Evolutionary conservation across 2,329 filamentous ascomycete genomes (phyloP).

Genomic region (Scleromitrula shiraiana): DNA sequence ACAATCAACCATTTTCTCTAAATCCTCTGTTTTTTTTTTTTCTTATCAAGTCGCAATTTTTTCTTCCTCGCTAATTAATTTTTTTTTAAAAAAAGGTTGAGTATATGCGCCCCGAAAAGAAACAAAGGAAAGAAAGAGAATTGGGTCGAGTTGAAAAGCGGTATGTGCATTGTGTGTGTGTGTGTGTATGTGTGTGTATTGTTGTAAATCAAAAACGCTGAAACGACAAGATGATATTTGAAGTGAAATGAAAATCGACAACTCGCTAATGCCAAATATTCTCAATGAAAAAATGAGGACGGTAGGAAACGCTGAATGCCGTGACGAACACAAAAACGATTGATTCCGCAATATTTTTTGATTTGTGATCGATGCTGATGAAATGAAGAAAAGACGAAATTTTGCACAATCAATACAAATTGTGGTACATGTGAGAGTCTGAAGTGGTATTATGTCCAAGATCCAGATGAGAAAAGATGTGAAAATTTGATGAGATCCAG

Average conservation of each 20-base stretch:
- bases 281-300: conserved; percentile 1
- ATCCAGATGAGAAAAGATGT: background rate
- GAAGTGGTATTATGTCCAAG: conserved; percentile 1
- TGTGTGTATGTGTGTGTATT: conserved; percentile 2
- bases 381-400: background rate
- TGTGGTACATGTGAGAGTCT: conserved; percentile 9
- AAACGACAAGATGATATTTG: conserved; percentile 7
- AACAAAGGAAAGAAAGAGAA: conserved; percentile 8
- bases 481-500: background rate
- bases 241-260: conserved; percentile 6
- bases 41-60: conserved; percentile 1
- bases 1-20: background rate
- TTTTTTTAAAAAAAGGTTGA: conserved; percentile 5
- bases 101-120: conserved; percentile 4
- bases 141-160: conserved; percentile 7
- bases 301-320: conserved; percentile 4
- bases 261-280: conserved; percentile 13
- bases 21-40: background rate
- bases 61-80: conserved; percentile 4
- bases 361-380: conserved; percentile 4
- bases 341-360: background rate
- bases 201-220: conserved; percentile 9
- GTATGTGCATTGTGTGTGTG: conserved; percentile 2
- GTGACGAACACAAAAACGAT: conserved; percentile 9
- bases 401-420: conserved; percentile 12